Conservation (phyloP, 345 rosid species). For the Sapria himalayana region DNA sequence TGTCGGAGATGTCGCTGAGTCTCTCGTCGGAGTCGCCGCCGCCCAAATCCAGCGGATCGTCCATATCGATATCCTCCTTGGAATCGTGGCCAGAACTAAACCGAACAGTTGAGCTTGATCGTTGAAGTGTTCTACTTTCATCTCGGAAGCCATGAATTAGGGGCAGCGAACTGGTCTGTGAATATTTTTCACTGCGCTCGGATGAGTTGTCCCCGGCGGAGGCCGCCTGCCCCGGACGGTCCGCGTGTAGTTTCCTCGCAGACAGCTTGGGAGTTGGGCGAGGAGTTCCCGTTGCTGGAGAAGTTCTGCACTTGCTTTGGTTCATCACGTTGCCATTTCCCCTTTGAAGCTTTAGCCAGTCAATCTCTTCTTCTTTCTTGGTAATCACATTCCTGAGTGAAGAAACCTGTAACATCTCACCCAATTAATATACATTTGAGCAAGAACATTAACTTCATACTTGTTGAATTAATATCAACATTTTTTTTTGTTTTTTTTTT, state of each 20-base stretch:
- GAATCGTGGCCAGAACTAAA: conserved; percentile 15
- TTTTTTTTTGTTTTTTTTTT: too few relatives aligned
- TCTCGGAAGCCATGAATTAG: conserved; percentile 27
- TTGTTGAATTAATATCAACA: too few relatives aligned
- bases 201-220: conserved; percentile 51
- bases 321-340: conserved; percentile 22
- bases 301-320: conserved; percentile 22
- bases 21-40: conserved; percentile 66
- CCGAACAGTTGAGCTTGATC: conserved; percentile 18
- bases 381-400: conserved; percentile 43
- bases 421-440: too few relatives aligned
- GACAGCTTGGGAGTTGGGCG: conserved; percentile 14
- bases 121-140: conserved; percentile 15
- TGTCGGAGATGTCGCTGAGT: conserved; percentile 82
- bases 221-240: conserved; percentile 19
- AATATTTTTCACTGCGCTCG: conserved; percentile 40
- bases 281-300: conserved; percentile 31
- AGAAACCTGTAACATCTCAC: conserved; percentile 42
- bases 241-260: conserved; percentile 19
- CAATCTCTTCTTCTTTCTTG: conserved; percentile 73
- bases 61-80: conserved; percentile 45
- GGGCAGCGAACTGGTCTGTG: conserved; percentile 48
- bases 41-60: conserved; percentile 52
- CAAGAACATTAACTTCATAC: too few relatives aligned
- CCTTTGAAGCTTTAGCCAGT: conserved; percentile 30